A percentile compares a stretch with the other conserved stretches of the same genome.
Evolutionary conservation across 371 early-diverging fungal species (phyloP).

Genomic region (Rhizopus microsporus): DNA sequence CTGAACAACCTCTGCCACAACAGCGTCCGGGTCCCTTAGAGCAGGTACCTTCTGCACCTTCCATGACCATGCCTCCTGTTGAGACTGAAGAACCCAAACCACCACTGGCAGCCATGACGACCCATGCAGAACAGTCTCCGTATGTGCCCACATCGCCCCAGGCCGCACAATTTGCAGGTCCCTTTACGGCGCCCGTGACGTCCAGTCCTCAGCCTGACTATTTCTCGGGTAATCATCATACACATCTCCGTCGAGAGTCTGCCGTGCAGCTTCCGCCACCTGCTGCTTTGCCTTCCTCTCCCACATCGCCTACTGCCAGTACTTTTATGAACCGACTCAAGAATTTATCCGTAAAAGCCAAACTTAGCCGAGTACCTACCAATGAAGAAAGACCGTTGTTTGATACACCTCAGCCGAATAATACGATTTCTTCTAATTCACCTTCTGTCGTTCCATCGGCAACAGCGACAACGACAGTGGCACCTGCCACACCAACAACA

Average conservation of each 20-base stretch:
- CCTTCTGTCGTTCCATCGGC: slow-evolving; percentile 3
- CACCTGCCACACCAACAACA: slow-evolving; percentile 6
- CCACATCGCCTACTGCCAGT: slow-evolving; percentile 36
- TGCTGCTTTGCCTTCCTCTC: slow-evolving; percentile 41
- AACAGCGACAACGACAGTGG: neutral
- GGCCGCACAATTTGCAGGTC: slow-evolving; percentile 26
- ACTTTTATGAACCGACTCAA: slow-evolving; percentile 60
- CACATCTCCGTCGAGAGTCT: slow-evolving; percentile 20
- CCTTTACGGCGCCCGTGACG: slow-evolving; percentile 49
- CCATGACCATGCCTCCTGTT: slow-evolving; percentile 10
- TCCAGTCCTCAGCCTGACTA: slow-evolving; percentile 42
- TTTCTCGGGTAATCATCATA: slow-evolving; percentile 49
- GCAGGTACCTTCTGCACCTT: slow-evolving; percentile 8
- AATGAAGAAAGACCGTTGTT: slow-evolving; percentile 26
- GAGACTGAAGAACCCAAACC: slow-evolving; percentile 18
- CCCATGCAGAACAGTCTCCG: slow-evolving; percentile 23
- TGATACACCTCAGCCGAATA: slow-evolving; percentile 1
- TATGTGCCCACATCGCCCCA: slow-evolving; percentile 22
- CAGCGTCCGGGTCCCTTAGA: neutral
- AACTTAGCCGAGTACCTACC: slow-evolving; percentile 45
- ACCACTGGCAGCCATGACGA: slow-evolving; percentile 34
- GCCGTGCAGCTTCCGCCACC: slow-evolving; percentile 43
- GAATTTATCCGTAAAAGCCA: slow-evolving; percentile 54
- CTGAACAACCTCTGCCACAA: slow-evolving; percentile 3
- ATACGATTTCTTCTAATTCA: neutral